phyloP scores from a whole-genome alignment of 345 rosid species.

The Cardiospermum halicacabum region DNA sequence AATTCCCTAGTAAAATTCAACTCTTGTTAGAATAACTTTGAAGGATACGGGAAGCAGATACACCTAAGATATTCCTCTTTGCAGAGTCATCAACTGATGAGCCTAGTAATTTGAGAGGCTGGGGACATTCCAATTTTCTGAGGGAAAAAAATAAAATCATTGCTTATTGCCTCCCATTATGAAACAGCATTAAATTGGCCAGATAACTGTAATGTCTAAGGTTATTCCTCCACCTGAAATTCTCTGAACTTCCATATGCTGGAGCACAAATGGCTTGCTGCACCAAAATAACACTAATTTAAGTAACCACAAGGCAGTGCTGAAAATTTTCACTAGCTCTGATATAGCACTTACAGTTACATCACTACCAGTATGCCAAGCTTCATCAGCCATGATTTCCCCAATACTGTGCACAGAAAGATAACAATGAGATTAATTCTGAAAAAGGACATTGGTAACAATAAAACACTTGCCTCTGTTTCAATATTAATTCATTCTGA shows the following conservation, averaged over 20 bases:
- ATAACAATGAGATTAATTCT: slow-evolving; percentile 13
- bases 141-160: slow-evolving; percentile 21
- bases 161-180: slow-evolving; percentile 14
- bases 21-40: slow-evolving; percentile 5
- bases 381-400: slow-evolving; percentile 72
- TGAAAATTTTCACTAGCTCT: slow-evolving; percentile 11
- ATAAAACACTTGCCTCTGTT: slow-evolving; percentile 62
- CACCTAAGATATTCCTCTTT: slow-evolving; percentile 64
- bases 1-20: neutral
- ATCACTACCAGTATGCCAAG: slow-evolving; percentile 41
- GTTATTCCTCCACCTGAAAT: slow-evolving; percentile 42
- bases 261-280: slow-evolving; percentile 62
- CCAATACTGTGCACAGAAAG: slow-evolving; percentile 55
- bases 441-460: slow-evolving; percentile 12
- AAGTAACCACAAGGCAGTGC: slow-evolving; percentile 2
- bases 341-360: slow-evolving; percentile 47
- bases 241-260: slow-evolving; percentile 46
- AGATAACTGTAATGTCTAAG: slow-evolving; percentile 2
- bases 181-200: slow-evolving; percentile 2
- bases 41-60: slow-evolving; percentile 82
- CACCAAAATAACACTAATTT: slow-evolving; percentile 23
- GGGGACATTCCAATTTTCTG: slow-evolving; percentile 69
- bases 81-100: slow-evolving; percentile 69
- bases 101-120: slow-evolving; percentile 63
- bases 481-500: slow-evolving; percentile 66